Base-by-base conservation (phyloP, 169 alveolate genomes). In the Plasmodium fragile region DNA sequence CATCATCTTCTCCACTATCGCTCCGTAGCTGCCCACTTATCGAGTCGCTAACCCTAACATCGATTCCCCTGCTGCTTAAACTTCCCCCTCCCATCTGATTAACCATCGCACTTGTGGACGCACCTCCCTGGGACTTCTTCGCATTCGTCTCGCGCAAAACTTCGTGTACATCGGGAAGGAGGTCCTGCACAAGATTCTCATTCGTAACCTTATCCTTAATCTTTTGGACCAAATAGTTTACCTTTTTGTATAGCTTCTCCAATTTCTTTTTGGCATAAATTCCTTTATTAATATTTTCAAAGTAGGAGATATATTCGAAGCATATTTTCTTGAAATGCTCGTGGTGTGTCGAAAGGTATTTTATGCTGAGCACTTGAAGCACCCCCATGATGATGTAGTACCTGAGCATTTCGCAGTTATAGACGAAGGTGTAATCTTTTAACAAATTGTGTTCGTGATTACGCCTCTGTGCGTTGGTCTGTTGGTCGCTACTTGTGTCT, bases 301-400 rank as follows among this genome's bases (percentile, higher is more conserved):
- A 91, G 41, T 81, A 91, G 28, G 77, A 79, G 72, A 91, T 91
- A 81, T 91, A 91, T 11, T 91, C 92, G 22, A 91, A 91, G 41
- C 92, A 79, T 53, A 91, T 80, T 91, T 91, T 70, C 79, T 91
- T 91, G 43, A 91, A 81, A 52, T 22, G 28, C 16, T 91, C 85
- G 72, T 91, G 75, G 43, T 91, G 94, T 34, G 94, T 81, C 39
- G 94, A 91, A 18, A 91, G 32, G 65, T 43, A 91, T 70, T 91
- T 91, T 34, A 91, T 4, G 28, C 94, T 91, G 16, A 91, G 36
- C 34, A 72, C 94, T 91, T 91, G 91, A 32, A 91, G 41, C 8
- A 91, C 94, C 16, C 94, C 94, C 30, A 91, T 79, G 34, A 91
- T 91, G 18, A 91, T 91, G 55, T 91, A 81, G 53, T 91, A 91